Evolutionary conservation across 2,329 filamentous ascomycete genomes (phyloP), one percentile per base, ranked within the genome.

Genomic region (Microthyrium microscopicum): DNA sequence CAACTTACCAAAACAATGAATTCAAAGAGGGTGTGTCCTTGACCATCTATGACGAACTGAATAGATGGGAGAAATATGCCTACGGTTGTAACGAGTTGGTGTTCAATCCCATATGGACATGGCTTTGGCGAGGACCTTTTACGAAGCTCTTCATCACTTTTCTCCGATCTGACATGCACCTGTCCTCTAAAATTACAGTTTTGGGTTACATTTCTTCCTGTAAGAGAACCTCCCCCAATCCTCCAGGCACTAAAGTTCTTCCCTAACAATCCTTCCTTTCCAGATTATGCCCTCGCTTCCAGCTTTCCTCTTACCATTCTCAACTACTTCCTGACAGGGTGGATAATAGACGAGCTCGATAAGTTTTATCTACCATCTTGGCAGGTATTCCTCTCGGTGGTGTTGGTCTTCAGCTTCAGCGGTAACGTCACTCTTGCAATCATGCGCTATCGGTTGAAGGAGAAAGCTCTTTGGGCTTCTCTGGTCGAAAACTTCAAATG

Each of bases 401-500:
- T 33, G 19, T 27, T 40, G 29, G 36, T 41, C 35, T 41, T 41
- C 40, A 40, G 35, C 35, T 16, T 31, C 12, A 17, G 36, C 12
- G 28, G 24, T 3, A 26, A 26, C 20, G 19, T 41, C 29, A 31
- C 33, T 20, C 31, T 34, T 32, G 40, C 40, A n/a, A 36, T 40
- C 24, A 22, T 41, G 15, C 40, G 40, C 12, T 34, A 40, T 25
- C 40, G 40, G 12, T 29, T 41, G 5, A 36, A 36, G 2, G 21
- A 41, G 20, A 31, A 26, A 19, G 26, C 31, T 21, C 34, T 41
- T 35, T 32, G 38, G 21, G 17, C 16, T 9, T 37, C 40, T 27
- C 33, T 41, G 7, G n/a, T 39, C 31, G 40, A 42, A 18, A 41
- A 34, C 33, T 35, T 41, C 33, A 42, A 41, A 24, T 43, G 41